Evolutionary conservation across 768 basidiomycete genomes (phyloP).

Genomic region (Xerocomellus intermedius): DNA sequence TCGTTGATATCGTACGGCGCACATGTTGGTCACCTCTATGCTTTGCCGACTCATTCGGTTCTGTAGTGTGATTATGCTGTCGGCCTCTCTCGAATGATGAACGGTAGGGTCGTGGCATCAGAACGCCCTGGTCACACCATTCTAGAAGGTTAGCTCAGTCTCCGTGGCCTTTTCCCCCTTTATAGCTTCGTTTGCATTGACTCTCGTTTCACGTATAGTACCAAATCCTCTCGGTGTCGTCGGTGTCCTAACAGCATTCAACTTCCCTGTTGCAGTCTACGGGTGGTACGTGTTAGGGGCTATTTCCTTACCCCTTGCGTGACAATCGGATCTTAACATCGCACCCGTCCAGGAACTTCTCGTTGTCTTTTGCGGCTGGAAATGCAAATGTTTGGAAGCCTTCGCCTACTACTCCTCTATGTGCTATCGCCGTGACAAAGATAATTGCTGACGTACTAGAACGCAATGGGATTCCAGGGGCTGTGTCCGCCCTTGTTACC

Average conservation of each 20-base stretch:
- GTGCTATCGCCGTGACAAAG: slow-evolving; percentile 86
- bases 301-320: slow-evolving; percentile 1
- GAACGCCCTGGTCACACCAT: slow-evolving; percentile 91
- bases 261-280: slow-evolving; percentile 93
- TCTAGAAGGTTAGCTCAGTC: slow-evolving; percentile 62
- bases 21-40: background rate
- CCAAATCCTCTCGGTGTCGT: slow-evolving; percentile 85
- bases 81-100: slow-evolving; percentile 92
- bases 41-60: slow-evolving; percentile 8
- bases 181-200: slow-evolving; percentile 1
- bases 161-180: background rate
- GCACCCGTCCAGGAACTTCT: slow-evolving; percentile 69
- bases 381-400: slow-evolving; percentile 98
- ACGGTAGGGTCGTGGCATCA: slow-evolving; percentile 81
- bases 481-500: slow-evolving; percentile 77
- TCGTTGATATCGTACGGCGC: slow-evolving; percentile 82
- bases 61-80: slow-evolving; percentile 89
- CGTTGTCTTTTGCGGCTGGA: slow-evolving; percentile 83
- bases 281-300: slow-evolving; percentile 60
- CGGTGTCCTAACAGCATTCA: slow-evolving; percentile 87
- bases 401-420: slow-evolving; percentile 83
- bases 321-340: slow-evolving; percentile 10
- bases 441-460: slow-evolving; percentile 82
- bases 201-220: slow-evolving; percentile 45
- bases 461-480: slow-evolving; percentile 79